Base-by-base conservation (phyloP, 768 basidiomycete genomes). In the Tulasnella calospora region DNA sequence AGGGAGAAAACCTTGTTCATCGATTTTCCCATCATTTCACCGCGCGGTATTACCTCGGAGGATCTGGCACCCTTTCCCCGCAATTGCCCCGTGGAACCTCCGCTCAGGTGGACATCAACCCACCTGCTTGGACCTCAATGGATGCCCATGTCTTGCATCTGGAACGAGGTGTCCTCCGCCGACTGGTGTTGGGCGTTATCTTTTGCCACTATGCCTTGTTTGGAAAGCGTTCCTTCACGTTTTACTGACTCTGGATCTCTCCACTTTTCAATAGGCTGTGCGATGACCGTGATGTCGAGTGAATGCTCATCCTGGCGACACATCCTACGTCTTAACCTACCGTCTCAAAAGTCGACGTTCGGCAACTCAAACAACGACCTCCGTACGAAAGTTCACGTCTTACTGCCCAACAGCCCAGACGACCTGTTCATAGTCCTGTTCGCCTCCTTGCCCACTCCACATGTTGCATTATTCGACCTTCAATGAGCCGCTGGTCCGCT, bases 231-330 rank as follows among this genome's bases (percentile, higher is more conserved):
- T 57, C 57, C 57, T 40, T n/a, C 38, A 76, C 38, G 55, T 33
- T 17, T 76, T 38, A 30, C 75, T 76, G 75, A 76, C 75, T 27
- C 57, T 57, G 17, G 61, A 23, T 36, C 38, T 76, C 33, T 61
- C 55, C 35, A 15, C 57, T 57, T 76, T 30, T 70, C 57, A 21
- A 76, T 70, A 78, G 77, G 77, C 70, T 78, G 23, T 67, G 67
- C 23, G 77, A 78, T 72, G 77, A 78, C 51, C 77, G 77, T n/a
- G 77, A 78, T 35, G 71, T 78, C 70, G 77, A 78, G 30, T 78
- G n/a, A 71, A 33, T 46, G 70, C 46, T 41, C 69, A 35, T 41
- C 40, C 44, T 41, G n/a, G 51, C 36, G n/a, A 36, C 71, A n/a
- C 38, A 8, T 71, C 13, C 30, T 33, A 21, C 70, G 30, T 71